Evolutionary conservation across 2,329 filamentous ascomycete species (phyloP), one percentile per base, ranked within the genome.

Genomic region (Fusarium euwallaceae): DNA sequence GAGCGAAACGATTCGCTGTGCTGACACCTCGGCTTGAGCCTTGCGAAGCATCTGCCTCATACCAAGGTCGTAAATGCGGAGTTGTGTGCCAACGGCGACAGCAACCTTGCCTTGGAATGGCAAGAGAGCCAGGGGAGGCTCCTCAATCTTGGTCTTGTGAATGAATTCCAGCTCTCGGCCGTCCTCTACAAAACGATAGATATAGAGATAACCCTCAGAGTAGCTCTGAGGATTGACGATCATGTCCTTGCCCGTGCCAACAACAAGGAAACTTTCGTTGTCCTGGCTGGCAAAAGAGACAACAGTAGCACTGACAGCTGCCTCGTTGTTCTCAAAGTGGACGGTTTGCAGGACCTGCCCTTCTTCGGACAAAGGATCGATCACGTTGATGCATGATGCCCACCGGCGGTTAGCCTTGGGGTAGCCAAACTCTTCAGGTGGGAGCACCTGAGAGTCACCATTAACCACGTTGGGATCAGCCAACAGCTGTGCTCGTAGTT

Each of bases 241-340:
- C 87, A 98, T 92, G 81, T 99, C 94, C 82, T 97, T 97, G 3
- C 93, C 96, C 2, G 96, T 98, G 61, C 97, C 97, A 22, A 99
- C 94, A 6, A 98, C 90, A n/a, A 99, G 87, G 84, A 97, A 99
- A 17, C 90, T 91, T 80, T 98, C 95, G 76, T 95, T 92, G 70
- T 97, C 94, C 81, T 97, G 94, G 73, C 94, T 96, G 20, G 94
- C 89, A 81, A 99, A 99, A 0, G 94, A 88, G 2, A 97, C 95
- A 36, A 94, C 90, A 6, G 94, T 93, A 72, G 95, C 90, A 80
- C 95, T 98, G 67, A 98, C 92, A 27, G 96, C 95, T 20, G 95
- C 94, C 83, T 98, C 95, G 76, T 99, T 98, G 45, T 97, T 92
- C 60, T 93, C 92, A 0, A 99, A 84, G 69, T 98, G 93, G 48